These are phyloP conservation scores for Fraxinus latifolia DNA, from an alignment of 305 asterid genomes.

Conservation along the genomic window DNA sequence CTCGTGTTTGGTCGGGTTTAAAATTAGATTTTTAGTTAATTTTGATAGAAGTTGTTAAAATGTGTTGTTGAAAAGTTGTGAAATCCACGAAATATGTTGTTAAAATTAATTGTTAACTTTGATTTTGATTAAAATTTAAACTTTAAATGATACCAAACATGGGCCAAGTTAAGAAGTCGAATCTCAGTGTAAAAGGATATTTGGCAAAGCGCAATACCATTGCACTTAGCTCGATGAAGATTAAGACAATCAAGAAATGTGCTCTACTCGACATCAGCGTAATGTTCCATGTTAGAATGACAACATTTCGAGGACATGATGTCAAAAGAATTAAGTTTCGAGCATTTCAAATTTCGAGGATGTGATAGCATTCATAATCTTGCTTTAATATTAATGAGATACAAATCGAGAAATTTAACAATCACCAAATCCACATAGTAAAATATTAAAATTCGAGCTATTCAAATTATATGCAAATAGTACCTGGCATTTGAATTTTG, in stretches of 20 bases:
- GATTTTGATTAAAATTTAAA: too few species aligned
- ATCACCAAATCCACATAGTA: not conserved
- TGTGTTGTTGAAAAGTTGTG: not conserved
- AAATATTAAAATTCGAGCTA: not conserved
- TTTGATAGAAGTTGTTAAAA: too few species aligned
- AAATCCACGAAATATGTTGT: not conserved
- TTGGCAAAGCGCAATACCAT: not conserved
- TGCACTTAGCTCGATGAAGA: not conserved
- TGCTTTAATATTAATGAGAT: not conserved
- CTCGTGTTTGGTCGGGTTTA: not conserved
- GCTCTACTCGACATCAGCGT: not conserved
- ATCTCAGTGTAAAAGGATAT: not conserved
- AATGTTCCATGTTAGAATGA: not conserved
- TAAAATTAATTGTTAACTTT: too few species aligned
- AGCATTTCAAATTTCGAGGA: not conserved
- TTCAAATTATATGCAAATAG: not conserved
- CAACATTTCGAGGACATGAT: not conserved
- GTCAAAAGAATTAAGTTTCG: not conserved
- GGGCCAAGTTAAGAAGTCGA: not conserved
- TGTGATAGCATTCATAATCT: not conserved
- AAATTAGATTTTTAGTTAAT: not conserved
- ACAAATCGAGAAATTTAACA: not conserved
- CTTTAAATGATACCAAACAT: not conserved
- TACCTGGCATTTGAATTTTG: not conserved
- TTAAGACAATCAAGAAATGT: not conserved